These are phyloP conservation scores for Chlamydomonas sphaeroides DNA, from an alignment of 139 green algal genomes.

Conservation along the genomic window DNA sequence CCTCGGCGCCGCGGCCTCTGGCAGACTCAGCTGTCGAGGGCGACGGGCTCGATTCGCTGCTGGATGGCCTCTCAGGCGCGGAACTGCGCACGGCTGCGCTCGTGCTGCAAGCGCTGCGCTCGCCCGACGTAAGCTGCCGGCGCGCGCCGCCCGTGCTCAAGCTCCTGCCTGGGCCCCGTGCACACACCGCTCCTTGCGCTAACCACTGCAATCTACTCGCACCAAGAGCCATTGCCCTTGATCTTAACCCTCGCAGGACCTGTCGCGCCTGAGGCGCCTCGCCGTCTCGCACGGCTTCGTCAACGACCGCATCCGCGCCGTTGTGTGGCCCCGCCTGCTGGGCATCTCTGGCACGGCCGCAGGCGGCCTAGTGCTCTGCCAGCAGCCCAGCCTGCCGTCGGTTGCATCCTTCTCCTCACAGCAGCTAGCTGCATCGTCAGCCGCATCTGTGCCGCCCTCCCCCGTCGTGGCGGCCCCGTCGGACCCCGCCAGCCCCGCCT, in stretches of 20 bases:
- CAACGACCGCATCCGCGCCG: conserved; percentile 67
- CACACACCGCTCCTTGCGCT: neutral
- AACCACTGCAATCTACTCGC: neutral
- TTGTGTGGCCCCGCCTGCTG: conserved; percentile 80
- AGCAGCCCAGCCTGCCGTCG: no score
- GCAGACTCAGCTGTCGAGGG: no score
- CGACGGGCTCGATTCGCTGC: conserved; percentile 7
- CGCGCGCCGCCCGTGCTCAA: no score
- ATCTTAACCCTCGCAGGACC: conserved; percentile 47
- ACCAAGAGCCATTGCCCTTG: no score
- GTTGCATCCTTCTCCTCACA: no score
- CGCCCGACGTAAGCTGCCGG: neutral
- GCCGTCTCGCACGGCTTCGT: conserved; percentile 77
- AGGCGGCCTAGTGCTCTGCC: no score
- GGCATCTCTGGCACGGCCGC: conserved; percentile 33
- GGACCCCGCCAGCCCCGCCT: no score
- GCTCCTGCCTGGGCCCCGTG: neutral
- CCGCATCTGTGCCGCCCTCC: no score
- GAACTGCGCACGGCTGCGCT: conserved; percentile 1
- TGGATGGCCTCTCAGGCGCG: neutral
- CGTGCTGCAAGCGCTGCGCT: conserved; percentile 3
- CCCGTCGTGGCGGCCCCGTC: no score
- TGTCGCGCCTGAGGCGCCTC: conserved; percentile 70
- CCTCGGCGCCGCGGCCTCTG: no score
- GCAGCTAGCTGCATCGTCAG: no score